Evolutionary conservation across 495 filamentous ascomycete species (phyloP), one percentile per base, ranked within the genome.

Genomic region (Penicillium simplicissimum): DNA sequence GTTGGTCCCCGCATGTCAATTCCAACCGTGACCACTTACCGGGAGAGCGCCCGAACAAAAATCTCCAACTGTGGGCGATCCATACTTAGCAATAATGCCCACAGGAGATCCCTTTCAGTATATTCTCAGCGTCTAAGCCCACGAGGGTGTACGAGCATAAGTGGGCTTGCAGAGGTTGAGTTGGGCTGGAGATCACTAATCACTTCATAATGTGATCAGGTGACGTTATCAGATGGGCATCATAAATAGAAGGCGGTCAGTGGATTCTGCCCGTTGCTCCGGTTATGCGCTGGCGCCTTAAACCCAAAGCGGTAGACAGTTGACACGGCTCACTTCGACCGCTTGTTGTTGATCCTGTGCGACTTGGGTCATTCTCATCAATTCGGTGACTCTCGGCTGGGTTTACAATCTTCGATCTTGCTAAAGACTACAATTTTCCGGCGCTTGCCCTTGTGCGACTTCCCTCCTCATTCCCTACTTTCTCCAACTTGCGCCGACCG

Each of bases 1-100:
- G 38, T 43, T 31, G n/a, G 51, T 66, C 47, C 37, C 25, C 40
- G 33, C 36, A 49, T 52, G 55, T 51, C 14, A 23, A 25, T 21
- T 35, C 31, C 19, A 21, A 21, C 55, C 7, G 19, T 23, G 42
- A 17, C 40, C 33, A 73, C 76, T 40, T 72, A 79, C 76, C 76
- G 76, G 37, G 78, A 81, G 19, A 81, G 65, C 17, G 77, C 76
- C 63, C 65, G 76, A 33, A 79, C 63, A 56, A 80, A 79, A 37
- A 70, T 61, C 58, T 76, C 74, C 15, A 69, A 42, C 54, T 78
- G 74, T 14, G 73, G 36, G 21, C 21, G 38, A 48, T 40, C 31
- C 65, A 67, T 67, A 1, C 8, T 25, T 52, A 4, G 19, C n/a
- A 10, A 3, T 15, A 8, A 3, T 42, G 4, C 23, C 14, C 19